Conservation (phyloP, 2,329 filamentous ascomycete species). For the Cladophialophora yegresii region DNA sequence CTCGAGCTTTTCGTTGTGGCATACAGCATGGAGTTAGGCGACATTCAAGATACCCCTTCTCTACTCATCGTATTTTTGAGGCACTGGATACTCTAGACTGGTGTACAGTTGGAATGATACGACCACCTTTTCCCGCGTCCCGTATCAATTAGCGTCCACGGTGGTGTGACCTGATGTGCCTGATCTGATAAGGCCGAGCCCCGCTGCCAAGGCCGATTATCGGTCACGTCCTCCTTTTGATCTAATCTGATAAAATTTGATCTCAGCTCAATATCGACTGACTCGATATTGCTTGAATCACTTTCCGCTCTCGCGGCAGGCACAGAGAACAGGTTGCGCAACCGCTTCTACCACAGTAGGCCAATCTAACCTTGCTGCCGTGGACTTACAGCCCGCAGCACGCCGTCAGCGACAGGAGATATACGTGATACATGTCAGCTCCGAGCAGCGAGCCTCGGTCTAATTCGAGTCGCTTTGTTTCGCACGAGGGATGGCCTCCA, state of each 20-base stretch:
- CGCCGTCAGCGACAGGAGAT: neutral
- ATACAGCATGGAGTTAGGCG: constrained; percentile 24
- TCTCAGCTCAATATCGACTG: constrained; percentile 22
- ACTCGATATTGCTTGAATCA: constrained; percentile 2
- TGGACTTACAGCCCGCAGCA: neutral
- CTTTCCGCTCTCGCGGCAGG: neutral
- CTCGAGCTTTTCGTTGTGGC: neutral
- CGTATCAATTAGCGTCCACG: neutral
- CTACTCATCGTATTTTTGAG: constrained; percentile 17
- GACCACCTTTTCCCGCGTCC: neutral
- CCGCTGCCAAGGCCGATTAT: constrained; percentile 27
- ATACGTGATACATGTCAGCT: constrained; percentile 6
- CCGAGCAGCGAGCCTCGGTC: constrained; percentile 37
- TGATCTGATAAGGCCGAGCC: constrained; percentile 3
- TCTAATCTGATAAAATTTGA: constrained; percentile 40
- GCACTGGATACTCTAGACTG: neutral
- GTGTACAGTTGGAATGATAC: neutral
- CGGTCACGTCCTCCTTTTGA: constrained; percentile 30
- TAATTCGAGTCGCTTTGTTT: constrained; percentile 17
- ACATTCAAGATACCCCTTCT: constrained; percentile 26
- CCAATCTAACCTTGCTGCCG: neutral
- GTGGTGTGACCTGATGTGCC: neutral
- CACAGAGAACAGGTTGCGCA: neutral
- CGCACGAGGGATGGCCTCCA: constrained; percentile 26
- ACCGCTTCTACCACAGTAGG: neutral